Evolutionary conservation across 495 filamentous ascomycete species (phyloP).

Genomic region (Penicillium salamii): DNA sequence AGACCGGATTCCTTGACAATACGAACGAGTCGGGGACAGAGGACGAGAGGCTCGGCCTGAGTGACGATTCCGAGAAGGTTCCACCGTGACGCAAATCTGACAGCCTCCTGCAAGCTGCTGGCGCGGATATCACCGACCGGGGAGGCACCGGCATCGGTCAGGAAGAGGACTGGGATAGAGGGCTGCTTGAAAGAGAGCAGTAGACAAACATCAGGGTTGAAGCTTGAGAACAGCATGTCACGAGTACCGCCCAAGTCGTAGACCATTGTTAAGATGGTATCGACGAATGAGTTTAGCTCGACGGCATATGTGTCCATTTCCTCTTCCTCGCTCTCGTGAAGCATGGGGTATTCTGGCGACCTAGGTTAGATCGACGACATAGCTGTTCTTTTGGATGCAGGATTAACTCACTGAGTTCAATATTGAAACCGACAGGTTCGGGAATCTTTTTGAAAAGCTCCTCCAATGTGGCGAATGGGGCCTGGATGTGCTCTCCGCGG

Average conservation of each 20-base stretch:
- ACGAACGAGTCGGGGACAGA: slow-evolving; percentile 83
- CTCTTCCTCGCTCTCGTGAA: slow-evolving; percentile 87
- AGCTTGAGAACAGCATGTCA: slow-evolving; percentile 91
- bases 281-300: slow-evolving; percentile 95
- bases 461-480: slow-evolving; percentile 89
- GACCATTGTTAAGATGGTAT: slow-evolving; percentile 84
- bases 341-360: slow-evolving; percentile 83
- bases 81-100: slow-evolving; percentile 92
- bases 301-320: slow-evolving; percentile 98
- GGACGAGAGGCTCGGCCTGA: slow-evolving; percentile 77
- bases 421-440: slow-evolving; percentile 85
- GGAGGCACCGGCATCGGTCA: slow-evolving; percentile 79
- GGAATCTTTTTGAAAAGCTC: slow-evolving; percentile 87
- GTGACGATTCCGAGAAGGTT: slow-evolving; percentile 90
- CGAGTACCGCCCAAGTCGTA: slow-evolving; percentile 71
- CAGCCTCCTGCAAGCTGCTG: slow-evolving; percentile 87
- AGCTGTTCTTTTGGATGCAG: slow-evolving; percentile 19
- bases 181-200: slow-evolving; percentile 94
- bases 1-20: slow-evolving; percentile 95
- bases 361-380: slow-evolving; percentile 29
- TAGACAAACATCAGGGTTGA: slow-evolving; percentile 95
- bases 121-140: slow-evolving; percentile 87
- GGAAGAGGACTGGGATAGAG: slow-evolving; percentile 89
- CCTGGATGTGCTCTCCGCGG: slow-evolving; percentile 89
- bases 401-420: slow-evolving; percentile 76